Evolutionary conservation across 2,329 filamentous ascomycete species (phyloP), one percentile per base, ranked within the genome.

Genomic region (Aspergillus floridensis): DNA sequence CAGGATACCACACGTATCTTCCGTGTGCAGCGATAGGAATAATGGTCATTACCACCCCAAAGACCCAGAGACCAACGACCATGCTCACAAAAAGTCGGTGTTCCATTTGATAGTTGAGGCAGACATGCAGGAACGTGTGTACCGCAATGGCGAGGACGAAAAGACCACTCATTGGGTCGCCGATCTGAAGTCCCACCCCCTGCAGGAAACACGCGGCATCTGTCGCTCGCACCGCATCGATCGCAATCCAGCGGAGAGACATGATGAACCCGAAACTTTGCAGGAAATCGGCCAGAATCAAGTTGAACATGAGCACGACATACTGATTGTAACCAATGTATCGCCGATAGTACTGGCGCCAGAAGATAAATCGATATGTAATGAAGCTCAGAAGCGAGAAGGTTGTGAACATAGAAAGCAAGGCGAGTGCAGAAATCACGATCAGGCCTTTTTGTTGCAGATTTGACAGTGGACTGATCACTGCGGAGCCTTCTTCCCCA

Each of bases 311-410:
- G 16, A 55, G 53, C 53, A 55, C 53, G 41, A 55, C 53, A 55
- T 55, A 55, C 19, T 55, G 53, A 10, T 55, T 55, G 53, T 55
- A 55, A 16, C 53, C 53, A n/a, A 55, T 55, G 14, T 55, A 55
- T 12, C 53, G 53, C 16, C 32, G 29, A 31, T 55, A 55, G 53
- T 55, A 47, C 16, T 32, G 24, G 21, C 47, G 46, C 53, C 53
- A 55, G 41, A 55, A 55, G 22, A 55, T 55, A 24, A 55, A 55
- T 19, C 53, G 44, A n/a, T 55, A 55, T 14, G 53, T 55, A 22
- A 55, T 32, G 24, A 55, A 55, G 6, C n/a, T 21, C 26, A 55
- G 19, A 19, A 55, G 31, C 4, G 41, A 48, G 32, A 55, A 19
- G 26, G 53, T 55, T 1, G 41, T 47, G 19, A 55, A 4, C 41